Base-by-base conservation (phyloP, 2,329 filamentous ascomycete genomes). In the Cordyceps farinosa region DNA sequence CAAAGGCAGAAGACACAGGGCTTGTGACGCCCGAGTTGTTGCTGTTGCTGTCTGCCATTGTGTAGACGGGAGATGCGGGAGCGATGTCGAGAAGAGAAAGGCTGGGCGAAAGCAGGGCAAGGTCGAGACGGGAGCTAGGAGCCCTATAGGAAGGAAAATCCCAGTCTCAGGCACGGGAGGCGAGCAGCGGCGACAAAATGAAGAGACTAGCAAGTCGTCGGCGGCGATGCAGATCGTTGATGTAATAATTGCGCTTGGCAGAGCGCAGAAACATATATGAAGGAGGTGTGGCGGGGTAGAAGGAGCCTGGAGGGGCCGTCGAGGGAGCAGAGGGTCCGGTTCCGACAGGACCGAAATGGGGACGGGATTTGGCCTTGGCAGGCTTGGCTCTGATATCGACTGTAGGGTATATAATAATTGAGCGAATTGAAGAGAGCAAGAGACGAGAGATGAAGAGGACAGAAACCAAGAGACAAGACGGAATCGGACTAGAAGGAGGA, bases 1-100 rank as follows among this genome's bases (percentile, higher is more conserved):
- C 63, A 64, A 64, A 64, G 30, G 63, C 63, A 17, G 63, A 64
- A 17, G 58, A 60, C n/a, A 56, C 57, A n/a, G 63, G 57, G 44
- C 62, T 64, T 34, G 42, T 27, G 22, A 60, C 30, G 51, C 61
- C 61, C 3, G 61, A 63, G 9, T 45, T 22, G 45, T 54, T 54
- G 42, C 15, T 36, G 58, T 54, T 61, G 40, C 27, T 61, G 59
- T 61, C 59, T 30, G 59, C 27, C 59, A 61, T 61, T 50, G 32
- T 55, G 59, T 11, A 30, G 36, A 53, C 30, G 38, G 47, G 27
- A 11, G 36, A 13, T 38, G 22, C 2, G 11, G 27, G 15, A 47
- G 56, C 8, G 32, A 29, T 48, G 40, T 30, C 29, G 27, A 57
- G 17, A 11, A 57, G 44, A 58, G 30, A 44, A 50, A 38, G 32